A percentile compares a stretch with the other conserved stretches of the same genome.
These are phyloP conservation scores for Mollisia scopiformis DNA, from an alignment of 2,329 filamentous ascomycete genomes.

Conservation along the genomic window DNA sequence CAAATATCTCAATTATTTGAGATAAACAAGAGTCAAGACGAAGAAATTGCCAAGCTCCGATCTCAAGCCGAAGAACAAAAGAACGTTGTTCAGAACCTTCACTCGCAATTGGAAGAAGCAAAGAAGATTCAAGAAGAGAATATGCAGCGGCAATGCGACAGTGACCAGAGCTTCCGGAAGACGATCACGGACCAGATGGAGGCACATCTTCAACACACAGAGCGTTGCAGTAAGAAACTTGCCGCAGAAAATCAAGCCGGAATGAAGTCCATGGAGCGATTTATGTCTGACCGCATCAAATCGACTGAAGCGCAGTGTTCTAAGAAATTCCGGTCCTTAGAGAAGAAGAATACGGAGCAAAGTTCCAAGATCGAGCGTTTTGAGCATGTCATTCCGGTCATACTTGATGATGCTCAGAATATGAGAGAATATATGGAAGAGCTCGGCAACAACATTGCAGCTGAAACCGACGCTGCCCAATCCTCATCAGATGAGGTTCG, in stretches of 20 bases:
- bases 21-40: not conserved
- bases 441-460: not conserved
- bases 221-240: not conserved
- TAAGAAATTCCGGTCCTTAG: not conserved
- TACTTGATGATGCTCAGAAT: not conserved
- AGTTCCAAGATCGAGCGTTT: not conserved
- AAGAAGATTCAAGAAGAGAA: constrained; percentile 9
- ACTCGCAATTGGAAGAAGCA: too few species aligned
- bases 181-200: constrained; percentile 11
- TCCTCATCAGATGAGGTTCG: not conserved
- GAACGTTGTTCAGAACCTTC: constrained; percentile 3
- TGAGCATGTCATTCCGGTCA: not conserved
- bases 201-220: constrained; percentile 4
- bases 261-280: not conserved
- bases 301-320: not conserved
- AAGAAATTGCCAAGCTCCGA: not conserved
- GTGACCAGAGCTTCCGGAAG: constrained; percentile 2
- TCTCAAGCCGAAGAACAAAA: not conserved
- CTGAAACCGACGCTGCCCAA: not conserved
- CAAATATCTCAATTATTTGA: not conserved
- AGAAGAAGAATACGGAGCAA: not conserved
- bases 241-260: not conserved
- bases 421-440: not conserved
- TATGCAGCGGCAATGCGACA: constrained; percentile 5
- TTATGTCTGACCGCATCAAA: not conserved